Percentiles rank a stretch among this genome's conserved stretches.
Evolutionary conservation across 1,284 basidiomycete species (phyloP).

Genomic region (Malassezia japonica): DNA sequence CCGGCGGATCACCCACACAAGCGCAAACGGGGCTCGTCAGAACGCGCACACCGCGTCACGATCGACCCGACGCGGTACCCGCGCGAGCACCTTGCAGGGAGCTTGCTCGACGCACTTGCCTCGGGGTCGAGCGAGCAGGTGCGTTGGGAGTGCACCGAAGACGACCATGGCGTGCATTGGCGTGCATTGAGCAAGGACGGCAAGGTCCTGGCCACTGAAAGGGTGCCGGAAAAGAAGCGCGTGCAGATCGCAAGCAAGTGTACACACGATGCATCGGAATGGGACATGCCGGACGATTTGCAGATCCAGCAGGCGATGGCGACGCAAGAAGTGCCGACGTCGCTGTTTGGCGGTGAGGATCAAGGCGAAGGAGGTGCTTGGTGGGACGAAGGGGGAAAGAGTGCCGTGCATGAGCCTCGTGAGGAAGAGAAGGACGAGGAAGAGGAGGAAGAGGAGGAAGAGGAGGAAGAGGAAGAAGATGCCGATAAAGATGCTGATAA

Average conservation of each 20-base stretch:
- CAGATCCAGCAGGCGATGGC: not conserved
- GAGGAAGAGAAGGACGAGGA: not conserved
- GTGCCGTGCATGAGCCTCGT: not conserved
- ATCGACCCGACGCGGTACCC: constrained; percentile 42
- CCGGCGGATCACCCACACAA: constrained; percentile 3
- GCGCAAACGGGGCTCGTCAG: constrained; percentile 12
- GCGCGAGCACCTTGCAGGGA: constrained; percentile 29
- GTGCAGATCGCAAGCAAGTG: too few relatives aligned
- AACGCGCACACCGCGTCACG: constrained; percentile 28
- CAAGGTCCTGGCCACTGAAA: not conserved
- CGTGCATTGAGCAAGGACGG: not conserved
- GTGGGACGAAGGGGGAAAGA: not conserved
- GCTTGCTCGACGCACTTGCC: constrained; percentile 22
- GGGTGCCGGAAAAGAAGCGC: too few relatives aligned
- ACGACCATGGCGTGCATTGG: not conserved
- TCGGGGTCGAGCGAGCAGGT: not conserved
- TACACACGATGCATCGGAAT: too few relatives aligned
- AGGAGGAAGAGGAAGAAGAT: not conserved
- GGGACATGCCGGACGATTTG: constrained; percentile 6
- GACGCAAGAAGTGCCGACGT: not conserved
- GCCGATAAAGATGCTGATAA: constrained; percentile 50
- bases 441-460: not conserved
- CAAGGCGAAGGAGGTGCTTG: not conserved
- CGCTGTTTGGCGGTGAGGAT: constrained; percentile 12
- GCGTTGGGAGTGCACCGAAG: not conserved